Evolutionary conservation across 768 basidiomycete genomes (phyloP).

Genomic region (Mycena filopes): DNA sequence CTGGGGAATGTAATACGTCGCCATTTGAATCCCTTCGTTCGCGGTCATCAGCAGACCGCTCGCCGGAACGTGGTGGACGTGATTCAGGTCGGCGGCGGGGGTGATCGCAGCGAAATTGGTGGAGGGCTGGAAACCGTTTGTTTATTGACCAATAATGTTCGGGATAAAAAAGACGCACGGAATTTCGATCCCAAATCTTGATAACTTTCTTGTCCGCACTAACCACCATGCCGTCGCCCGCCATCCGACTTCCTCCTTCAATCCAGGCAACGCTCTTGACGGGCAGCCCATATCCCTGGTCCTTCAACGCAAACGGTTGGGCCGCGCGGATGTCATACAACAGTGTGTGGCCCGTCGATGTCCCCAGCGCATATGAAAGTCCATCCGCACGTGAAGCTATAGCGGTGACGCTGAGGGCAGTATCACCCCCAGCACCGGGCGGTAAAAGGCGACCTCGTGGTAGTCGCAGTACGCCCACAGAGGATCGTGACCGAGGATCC

Average conservation of each 20-base stretch:
- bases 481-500: conserved; percentile 88
- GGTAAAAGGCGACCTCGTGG: conserved; percentile 65
- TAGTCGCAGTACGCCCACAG: conserved; percentile 75
- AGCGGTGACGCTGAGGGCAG: conserved; percentile 77
- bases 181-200: conserved; percentile 94
- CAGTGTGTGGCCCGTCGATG: conserved; percentile 93
- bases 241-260: conserved; percentile 85
- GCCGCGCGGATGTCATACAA: conserved; percentile 93
- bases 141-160: conserved; percentile 8
- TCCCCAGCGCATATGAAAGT: conserved; percentile 93
- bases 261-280: conserved; percentile 90
- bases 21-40: conserved; percentile 97
- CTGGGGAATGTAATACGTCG: conserved; percentile 93
- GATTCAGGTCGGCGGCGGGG: conserved; percentile 88
- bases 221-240: conserved; percentile 87
- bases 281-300: conserved; percentile 96
- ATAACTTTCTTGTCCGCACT: conserved; percentile 97
- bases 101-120: conserved; percentile 93
- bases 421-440: conserved; percentile 43
- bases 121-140: conserved; percentile 64
- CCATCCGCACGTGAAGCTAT: conserved; percentile 89
- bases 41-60: conserved; percentile 92
- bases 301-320: conserved; percentile 87
- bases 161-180: conserved; percentile 57
- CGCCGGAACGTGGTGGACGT: conserved; percentile 88